Evolutionary conservation across 805 yeast species (phyloP).

Genomic region (Cyberlindnera xylosilytica): DNA sequence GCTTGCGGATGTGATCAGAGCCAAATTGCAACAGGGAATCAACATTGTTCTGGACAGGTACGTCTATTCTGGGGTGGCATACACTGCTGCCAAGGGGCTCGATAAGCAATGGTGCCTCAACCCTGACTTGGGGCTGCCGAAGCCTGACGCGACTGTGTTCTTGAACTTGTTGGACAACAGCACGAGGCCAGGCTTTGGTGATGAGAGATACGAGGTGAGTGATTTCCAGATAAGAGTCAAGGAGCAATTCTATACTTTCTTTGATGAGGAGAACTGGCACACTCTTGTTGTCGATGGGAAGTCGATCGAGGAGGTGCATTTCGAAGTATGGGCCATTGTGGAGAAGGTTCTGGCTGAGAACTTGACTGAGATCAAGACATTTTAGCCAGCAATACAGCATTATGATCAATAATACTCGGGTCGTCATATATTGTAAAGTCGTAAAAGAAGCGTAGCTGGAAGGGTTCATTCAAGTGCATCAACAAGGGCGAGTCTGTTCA

Average conservation of each 20-base stretch:
- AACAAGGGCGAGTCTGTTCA: conserved; percentile 60
- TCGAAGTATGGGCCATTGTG: conserved; percentile 39
- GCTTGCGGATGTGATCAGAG: conserved; percentile 43
- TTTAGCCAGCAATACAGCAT: conserved; percentile 3
- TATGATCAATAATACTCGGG: background rate
- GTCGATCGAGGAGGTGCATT: conserved; percentile 52
- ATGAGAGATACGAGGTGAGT: conserved; percentile 81
- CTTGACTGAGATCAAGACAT: conserved; percentile 11
- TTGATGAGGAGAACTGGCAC: conserved; percentile 37
- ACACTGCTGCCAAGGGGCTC: conserved; percentile 80
- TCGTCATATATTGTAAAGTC: background rate
- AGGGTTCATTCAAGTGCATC: conserved; percentile 52
- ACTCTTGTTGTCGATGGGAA: conserved; percentile 60
- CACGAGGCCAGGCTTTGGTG: conserved; percentile 81
- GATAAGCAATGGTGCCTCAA: conserved; percentile 71
- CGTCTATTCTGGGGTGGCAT: conserved; percentile 90
- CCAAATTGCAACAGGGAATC: conserved; percentile 47
- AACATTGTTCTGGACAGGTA: conserved; percentile 80
- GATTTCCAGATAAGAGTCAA: conserved; percentile 76
- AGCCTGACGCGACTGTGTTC: conserved; percentile 82
- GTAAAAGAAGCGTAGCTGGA: background rate
- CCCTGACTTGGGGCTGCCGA: conserved; percentile 83
- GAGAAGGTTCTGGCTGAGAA: conserved; percentile 11
- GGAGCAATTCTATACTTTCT: conserved; percentile 49
- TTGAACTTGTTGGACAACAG: conserved; percentile 51